Base-by-base conservation (phyloP, 2,329 filamentous ascomycete species). In the Aspergillus sp. region DNA sequence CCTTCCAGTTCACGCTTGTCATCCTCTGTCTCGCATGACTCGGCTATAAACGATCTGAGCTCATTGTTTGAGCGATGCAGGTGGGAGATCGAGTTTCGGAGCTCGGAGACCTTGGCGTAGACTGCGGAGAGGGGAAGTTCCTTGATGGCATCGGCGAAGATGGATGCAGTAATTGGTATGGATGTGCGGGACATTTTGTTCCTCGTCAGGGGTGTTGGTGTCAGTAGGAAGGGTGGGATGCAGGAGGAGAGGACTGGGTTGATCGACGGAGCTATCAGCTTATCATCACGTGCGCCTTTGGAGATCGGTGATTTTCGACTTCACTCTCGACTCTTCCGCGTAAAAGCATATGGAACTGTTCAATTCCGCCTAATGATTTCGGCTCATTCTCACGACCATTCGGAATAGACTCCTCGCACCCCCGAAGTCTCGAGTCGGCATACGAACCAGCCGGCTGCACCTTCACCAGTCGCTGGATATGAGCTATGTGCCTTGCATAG, bases 51-150 rank as follows among this genome's bases (percentile, higher is more conserved):
- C 4, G 66, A 60, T 30, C 68, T 59, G 31, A 79, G 65, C 45
- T 78, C 69, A 25, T 55, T 52, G 51, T 80, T 80, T 8, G 71
- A 75, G 29, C 62, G 61, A 27, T 66, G 58, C 16, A 80, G 68
- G 45, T 80, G 75, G 2, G 60, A 52, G 46, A 78, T 72, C 36
- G 66, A 72, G 59, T 79, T 80, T 26, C 61, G 62, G 7, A 80
- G 63, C 47, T 80, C 76, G 36, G 68, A 64, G 35, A 69, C 70
- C 63, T 79, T 80, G 49, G 66, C 61, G 59, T 78, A 74, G 16
- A 80, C 60, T 13, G 70, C 65, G 38, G 71, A 67, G 42, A 78
- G 57, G 7, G 74, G 68, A 5, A 80, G 69, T 36, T 69, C 66
- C 47, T 66, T 58, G 43, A 80, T 67, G 13, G 75, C 76, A 41